phyloP scores from a whole-genome alignment of 768 basidiomycete species.

The Amanita exitialis region DNA sequence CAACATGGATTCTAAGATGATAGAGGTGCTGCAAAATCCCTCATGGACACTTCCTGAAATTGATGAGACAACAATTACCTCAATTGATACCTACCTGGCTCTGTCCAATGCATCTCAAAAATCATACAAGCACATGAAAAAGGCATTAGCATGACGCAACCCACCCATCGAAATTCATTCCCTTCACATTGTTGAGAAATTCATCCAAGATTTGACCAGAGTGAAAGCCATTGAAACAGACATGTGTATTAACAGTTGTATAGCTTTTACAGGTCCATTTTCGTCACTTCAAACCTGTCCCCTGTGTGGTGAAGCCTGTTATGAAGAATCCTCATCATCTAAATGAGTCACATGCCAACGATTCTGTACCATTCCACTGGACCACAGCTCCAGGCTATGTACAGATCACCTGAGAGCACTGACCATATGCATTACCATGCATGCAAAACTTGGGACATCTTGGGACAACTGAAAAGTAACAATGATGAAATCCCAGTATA shows the following conservation, averaged over 20 bases:
- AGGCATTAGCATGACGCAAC: not conserved
- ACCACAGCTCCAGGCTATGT: constrained; percentile 2
- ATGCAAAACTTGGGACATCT: too few relatives aligned
- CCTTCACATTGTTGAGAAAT: not conserved
- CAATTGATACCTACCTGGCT: not conserved
- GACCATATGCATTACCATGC: too few relatives aligned
- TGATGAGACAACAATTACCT: not conserved
- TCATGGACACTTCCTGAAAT: not conserved
- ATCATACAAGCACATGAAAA: not conserved
- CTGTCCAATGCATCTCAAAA: not conserved
- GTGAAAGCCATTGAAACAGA: not conserved
- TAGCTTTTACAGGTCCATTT: constrained; percentile 3
- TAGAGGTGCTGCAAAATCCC: not conserved
- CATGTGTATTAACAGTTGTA: constrained; percentile 4
- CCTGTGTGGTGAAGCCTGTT: not conserved
- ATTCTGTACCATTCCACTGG: constrained; percentile 2
- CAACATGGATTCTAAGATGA: constrained; percentile 1
- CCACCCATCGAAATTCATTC: not conserved
- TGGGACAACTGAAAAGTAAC: too few relatives aligned
- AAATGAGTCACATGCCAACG: not conserved
- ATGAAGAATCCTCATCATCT: not conserved
- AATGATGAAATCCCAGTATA: not conserved
- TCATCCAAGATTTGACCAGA: not conserved
- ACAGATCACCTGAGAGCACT: not conserved
- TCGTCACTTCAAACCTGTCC: not conserved